Conservation (phyloP, 1,139 yeast genomes). For the Hanseniaspora uvarum region DNA sequence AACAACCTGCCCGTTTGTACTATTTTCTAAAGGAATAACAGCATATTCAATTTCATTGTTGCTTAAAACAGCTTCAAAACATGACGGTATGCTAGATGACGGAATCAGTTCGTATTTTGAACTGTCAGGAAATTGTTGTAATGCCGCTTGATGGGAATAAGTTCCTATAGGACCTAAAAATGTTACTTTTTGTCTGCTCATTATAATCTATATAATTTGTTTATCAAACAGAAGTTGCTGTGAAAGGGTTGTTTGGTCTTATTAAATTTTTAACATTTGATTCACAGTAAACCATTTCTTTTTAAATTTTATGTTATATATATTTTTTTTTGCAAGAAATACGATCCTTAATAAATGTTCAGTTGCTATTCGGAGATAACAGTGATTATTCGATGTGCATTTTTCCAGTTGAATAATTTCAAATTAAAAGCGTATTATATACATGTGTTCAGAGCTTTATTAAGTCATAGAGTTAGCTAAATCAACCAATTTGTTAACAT, state of each 20-base stretch:
- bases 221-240: neutral
- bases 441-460: conserved; percentile 19
- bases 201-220: neutral
- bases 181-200: conserved; percentile 39
- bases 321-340: too few species aligned
- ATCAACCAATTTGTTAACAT: conserved; percentile 53
- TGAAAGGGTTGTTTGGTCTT: neutral
- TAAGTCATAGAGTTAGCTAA: conserved; percentile 66
- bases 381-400: too few species aligned
- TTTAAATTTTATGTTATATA: too few species aligned
- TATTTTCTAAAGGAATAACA: conserved; percentile 87
- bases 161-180: conserved; percentile 86
- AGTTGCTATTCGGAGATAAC: too few species aligned
- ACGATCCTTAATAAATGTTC: too few species aligned
- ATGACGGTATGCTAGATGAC: conserved; percentile 46
- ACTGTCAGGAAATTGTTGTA: conserved; percentile 49
- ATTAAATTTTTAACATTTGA: too few species aligned
- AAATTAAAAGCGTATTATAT: too few species aligned
- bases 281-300: too few species aligned
- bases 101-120: conserved; percentile 28
- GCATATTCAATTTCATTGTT: conserved; percentile 48
- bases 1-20: conserved; percentile 88
- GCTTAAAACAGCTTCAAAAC: conserved; percentile 47
- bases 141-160: conserved; percentile 82
- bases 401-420: too few species aligned